Percentiles rank a stretch among this genome's conserved stretches.
Conservation (phyloP, 2,329 filamentous ascomycete species). For the Orbilia brochopaga region DNA sequence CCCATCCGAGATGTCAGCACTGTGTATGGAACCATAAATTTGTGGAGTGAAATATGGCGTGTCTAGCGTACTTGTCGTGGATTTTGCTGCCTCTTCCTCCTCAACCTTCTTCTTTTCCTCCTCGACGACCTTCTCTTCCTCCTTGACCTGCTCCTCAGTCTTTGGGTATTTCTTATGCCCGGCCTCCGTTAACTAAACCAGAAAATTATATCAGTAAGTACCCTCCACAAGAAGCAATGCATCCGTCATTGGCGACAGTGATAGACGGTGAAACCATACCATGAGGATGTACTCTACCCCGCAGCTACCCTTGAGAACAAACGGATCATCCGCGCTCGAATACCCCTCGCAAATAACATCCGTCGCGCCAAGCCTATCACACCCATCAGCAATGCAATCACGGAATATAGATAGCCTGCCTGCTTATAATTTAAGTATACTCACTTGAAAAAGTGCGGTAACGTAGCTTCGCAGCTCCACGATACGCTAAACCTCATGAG, state of each 20-base stretch:
- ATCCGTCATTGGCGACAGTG: too few species aligned
- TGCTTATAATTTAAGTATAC: neutral
- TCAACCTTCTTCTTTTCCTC: slow-evolving; percentile 30
- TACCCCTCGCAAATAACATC: slow-evolving; percentile 95
- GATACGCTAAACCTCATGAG: slow-evolving; percentile 31
- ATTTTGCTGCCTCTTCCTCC: slow-evolving; percentile 5
- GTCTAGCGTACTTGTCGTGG: slow-evolving; percentile 10
- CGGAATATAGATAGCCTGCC: neutral
- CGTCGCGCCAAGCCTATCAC: slow-evolving; percentile 73
- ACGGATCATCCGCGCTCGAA: slow-evolving; percentile 74
- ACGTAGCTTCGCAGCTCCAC: slow-evolving; percentile 58
- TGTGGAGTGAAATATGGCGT: neutral
- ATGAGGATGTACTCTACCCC: slow-evolving; percentile 76
- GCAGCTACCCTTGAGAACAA: slow-evolving; percentile 86
- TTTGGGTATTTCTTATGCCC: slow-evolving; percentile 48
- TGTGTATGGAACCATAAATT: neutral
- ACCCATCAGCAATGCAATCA: neutral
- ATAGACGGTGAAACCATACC: too few species aligned
- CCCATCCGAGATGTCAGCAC: neutral
- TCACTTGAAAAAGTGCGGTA: slow-evolving; percentile 66
- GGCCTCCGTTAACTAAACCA: slow-evolving; percentile 39
- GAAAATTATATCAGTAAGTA: neutral
- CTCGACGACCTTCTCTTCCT: slow-evolving; percentile 35
- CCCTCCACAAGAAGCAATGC: too few species aligned
- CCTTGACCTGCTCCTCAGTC: slow-evolving; percentile 24